Conservation (phyloP, 306 rosid genomes). For the Trichosanthes cucumerina region DNA sequence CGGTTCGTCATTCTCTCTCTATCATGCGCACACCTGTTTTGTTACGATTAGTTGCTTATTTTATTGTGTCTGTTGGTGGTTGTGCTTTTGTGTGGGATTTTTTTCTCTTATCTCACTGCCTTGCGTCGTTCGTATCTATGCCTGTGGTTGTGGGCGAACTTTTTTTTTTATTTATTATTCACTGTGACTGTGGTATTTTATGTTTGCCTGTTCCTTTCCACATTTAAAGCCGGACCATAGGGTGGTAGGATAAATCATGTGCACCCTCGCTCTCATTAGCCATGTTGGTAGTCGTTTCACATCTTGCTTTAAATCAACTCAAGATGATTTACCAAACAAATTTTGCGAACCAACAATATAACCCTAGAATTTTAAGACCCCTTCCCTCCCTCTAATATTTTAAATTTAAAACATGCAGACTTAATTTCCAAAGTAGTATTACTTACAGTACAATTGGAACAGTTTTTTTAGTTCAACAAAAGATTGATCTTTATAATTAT, state of each 20-base stretch:
- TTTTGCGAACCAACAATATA: too few relatives aligned
- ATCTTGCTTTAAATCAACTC: background rate
- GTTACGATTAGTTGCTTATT: background rate
- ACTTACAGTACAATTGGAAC: background rate
- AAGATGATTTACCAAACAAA: background rate
- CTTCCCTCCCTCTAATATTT: background rate
- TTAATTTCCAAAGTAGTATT: background rate
- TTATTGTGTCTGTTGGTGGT: background rate
- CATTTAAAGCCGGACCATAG: background rate
- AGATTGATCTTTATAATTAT: too few relatives aligned
- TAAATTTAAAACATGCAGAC: background rate
- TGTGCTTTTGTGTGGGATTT: background rate
- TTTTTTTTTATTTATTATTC: background rate
- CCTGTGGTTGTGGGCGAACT: background rate
- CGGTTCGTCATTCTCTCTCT: constrained; percentile 30
- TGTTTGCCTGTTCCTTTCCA: background rate
- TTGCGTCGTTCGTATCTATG: background rate
- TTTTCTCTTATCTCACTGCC: background rate
- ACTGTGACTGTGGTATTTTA: background rate
- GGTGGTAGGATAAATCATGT: background rate
- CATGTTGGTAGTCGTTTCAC: background rate
- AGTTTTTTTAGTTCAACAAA: background rate
- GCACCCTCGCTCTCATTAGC: background rate
- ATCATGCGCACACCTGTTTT: background rate
- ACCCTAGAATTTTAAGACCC: too few relatives aligned